phyloP scores from a whole-genome alignment of 768 basidiomycete genomes.

The Agaricus blazei region DNA sequence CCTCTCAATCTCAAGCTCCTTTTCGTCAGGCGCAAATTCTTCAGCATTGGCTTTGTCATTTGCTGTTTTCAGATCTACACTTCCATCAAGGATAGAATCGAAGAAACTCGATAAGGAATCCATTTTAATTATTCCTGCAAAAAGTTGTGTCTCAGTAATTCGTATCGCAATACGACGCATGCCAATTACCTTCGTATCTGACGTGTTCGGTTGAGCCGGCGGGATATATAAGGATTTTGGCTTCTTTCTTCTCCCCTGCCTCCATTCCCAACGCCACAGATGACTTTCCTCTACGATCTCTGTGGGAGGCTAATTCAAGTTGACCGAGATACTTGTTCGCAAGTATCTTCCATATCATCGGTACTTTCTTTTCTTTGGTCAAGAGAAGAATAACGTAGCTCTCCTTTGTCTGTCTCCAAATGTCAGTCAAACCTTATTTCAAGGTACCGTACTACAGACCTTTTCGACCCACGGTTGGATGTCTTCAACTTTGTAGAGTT shows the following conservation, averaged over 20 bases:
- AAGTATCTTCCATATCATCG: slow-evolving; percentile 74
- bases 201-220: slow-evolving; percentile 49
- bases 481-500: slow-evolving; percentile 47
- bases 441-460: slow-evolving; percentile 34
- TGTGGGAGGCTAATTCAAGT: slow-evolving; percentile 56
- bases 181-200: slow-evolving; percentile 59
- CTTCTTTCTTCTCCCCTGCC: slow-evolving; percentile 43
- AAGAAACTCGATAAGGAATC: slow-evolving; percentile 72
- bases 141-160: neutral
- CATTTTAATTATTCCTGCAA: slow-evolving; percentile 61
- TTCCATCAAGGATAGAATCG: slow-evolving; percentile 64
- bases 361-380: slow-evolving; percentile 70
- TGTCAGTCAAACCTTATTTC: neutral
- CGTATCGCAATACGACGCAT: neutral
- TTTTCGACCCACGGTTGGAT: slow-evolving; percentile 64
- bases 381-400: slow-evolving; percentile 58
- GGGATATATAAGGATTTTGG: slow-evolving; percentile 71
- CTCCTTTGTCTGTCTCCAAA: slow-evolving; percentile 22
- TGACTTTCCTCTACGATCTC: slow-evolving; percentile 59
- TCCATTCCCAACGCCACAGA: slow-evolving; percentile 57
- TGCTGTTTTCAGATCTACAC: slow-evolving; percentile 44
- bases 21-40: slow-evolving; percentile 33
- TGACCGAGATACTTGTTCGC: slow-evolving; percentile 63
- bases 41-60: slow-evolving; percentile 37
- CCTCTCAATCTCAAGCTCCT: slow-evolving; percentile 42